These are phyloP conservation scores for Fusarium decemcellulare DNA, from an alignment of 2,329 filamentous ascomycete genomes.

Conservation along the genomic window DNA sequence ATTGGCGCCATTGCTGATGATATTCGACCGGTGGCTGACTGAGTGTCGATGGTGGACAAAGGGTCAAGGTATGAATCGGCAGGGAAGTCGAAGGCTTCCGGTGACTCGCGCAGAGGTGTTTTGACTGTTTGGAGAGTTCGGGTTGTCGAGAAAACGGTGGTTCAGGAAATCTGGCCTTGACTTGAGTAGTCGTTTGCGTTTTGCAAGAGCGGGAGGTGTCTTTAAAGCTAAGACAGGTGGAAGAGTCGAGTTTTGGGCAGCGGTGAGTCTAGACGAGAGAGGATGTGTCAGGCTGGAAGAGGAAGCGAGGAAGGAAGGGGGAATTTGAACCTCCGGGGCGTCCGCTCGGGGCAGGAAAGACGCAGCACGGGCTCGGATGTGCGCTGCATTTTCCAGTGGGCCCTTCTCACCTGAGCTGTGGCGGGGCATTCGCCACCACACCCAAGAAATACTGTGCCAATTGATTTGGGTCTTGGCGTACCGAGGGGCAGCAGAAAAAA, in stretches of 20 bases:
- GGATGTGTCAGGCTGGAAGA: conserved; percentile 12
- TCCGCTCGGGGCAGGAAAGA: conserved; percentile 32
- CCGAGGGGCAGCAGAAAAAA: too few species aligned
- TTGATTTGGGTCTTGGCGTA: too few species aligned
- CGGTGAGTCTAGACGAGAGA: conserved; percentile 32
- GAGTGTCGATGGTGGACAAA: conserved; percentile 26
- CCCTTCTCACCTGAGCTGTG: conserved; percentile 24
- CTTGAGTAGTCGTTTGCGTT: conserved; percentile 21
- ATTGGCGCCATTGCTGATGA: conserved; percentile 73
- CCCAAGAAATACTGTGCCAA: too few species aligned
- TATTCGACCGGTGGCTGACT: conserved; percentile 43
- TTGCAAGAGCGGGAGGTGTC: conserved; percentile 14
- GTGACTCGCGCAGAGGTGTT: conserved; percentile 12
- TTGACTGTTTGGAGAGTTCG: conserved; percentile 7
- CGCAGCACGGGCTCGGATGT: conserved; percentile 5
- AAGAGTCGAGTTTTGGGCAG: conserved; percentile 36
- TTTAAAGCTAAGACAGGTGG: conserved; percentile 6
- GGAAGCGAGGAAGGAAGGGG: conserved; percentile 22
- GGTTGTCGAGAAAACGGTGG: conserved; percentile 4
- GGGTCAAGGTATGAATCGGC: conserved; percentile 29
- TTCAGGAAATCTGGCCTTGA: conserved; percentile 4
- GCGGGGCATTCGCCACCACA: too few species aligned
- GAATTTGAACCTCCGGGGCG: conserved; percentile 36
- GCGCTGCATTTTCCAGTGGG: conserved; percentile 32
- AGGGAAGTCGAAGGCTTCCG: conserved; percentile 20